Conservation (phyloP, 495 filamentous ascomycete genomes). For the Penicillium macrosclerotiorum region DNA sequence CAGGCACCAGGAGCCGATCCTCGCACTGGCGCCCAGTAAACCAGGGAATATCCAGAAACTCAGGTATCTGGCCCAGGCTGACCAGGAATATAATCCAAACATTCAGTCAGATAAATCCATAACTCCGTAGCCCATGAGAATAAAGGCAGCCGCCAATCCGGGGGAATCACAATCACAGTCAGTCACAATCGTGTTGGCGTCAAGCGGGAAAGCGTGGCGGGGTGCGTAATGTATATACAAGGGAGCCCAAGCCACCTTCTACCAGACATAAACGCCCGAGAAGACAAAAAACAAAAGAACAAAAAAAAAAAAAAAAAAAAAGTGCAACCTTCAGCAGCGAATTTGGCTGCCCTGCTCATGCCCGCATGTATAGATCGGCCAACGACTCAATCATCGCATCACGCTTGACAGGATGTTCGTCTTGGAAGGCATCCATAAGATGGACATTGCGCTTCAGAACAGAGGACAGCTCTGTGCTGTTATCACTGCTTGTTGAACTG, state of each 20-base stretch:
- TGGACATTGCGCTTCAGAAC: constrained; percentile 15
- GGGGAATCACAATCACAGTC: constrained; percentile 16
- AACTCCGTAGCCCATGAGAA: constrained; percentile 9
- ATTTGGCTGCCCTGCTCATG: not conserved
- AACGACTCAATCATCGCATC: constrained; percentile 16
- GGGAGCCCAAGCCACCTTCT: not conserved
- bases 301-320: not conserved
- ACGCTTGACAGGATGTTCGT: constrained; percentile 17
- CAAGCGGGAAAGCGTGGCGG: constrained; percentile 6
- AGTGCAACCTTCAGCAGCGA: not conserved
- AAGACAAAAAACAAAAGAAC: not conserved
- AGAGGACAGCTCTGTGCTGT: not conserved
- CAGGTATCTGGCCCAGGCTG: not conserved
- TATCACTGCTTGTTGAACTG: constrained; percentile 2
- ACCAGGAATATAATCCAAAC: constrained; percentile 7
- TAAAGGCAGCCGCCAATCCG: constrained; percentile 1
- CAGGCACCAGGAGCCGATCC: constrained; percentile 2
- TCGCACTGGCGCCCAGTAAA: not conserved
- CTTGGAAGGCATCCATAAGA: constrained; percentile 11
- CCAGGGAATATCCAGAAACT: no score
- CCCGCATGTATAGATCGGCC: constrained; percentile 2
- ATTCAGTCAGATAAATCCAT: constrained; percentile 7
- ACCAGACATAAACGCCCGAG: constrained; percentile 1
- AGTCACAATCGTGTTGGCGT: constrained; percentile 24
- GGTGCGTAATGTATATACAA: not conserved